Evolutionary conservation across 495 filamentous ascomycete species (phyloP), one percentile per base, ranked within the genome.

Genomic region (Penicillium lagena): DNA sequence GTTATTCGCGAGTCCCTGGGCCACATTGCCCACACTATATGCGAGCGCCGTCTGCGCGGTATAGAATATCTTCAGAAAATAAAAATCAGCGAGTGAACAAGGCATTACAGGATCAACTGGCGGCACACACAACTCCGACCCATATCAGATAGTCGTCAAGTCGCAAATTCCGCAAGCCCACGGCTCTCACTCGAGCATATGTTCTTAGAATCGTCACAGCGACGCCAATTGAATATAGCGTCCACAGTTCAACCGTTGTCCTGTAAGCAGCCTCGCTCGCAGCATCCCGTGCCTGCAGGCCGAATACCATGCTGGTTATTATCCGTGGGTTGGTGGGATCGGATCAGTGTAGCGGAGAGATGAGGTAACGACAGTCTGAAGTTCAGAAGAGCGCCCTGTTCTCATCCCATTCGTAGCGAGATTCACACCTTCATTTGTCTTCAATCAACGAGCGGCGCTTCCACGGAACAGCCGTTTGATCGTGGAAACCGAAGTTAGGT

Each of bases 101-200:
- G 12, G 14, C 12, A 11, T 8, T 7, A 17, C 49, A 5, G 14
- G 4, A 28, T 38, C 22, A 40, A 28, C 17, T 12, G 34, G 29
- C 10, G 9, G 17, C 29, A 71, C 67, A 39, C 45, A 76, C 76
- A 42, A 66, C 63, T 33, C 63, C 73, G 7, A 78, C 32, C 39
- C 75, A 57, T 64, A 79, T 74, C 5, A 81, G 48, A 47, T 75
- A 79, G 48, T 81, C 78, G 37, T 81, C 77, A 1, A 62, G 49
- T 45, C 63, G 60, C 33, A 73, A 56, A 15, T 68, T 55, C 29
- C 51, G 53, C 31, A 63, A 49, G 7, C 77, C 76, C 22, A 71
- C 70, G 1, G 61, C 59, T 35, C 29, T 62, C 31, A 65, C 60
- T 49, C 75, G 63, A 1, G 70, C 65, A 29, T 67, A 70, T 29